A percentile compares a stretch with the other conserved stretches of the same genome.
phyloP scores from a whole-genome alignment of 768 basidiomycete species.

The Phanerodontia chrysosporium region DNA sequence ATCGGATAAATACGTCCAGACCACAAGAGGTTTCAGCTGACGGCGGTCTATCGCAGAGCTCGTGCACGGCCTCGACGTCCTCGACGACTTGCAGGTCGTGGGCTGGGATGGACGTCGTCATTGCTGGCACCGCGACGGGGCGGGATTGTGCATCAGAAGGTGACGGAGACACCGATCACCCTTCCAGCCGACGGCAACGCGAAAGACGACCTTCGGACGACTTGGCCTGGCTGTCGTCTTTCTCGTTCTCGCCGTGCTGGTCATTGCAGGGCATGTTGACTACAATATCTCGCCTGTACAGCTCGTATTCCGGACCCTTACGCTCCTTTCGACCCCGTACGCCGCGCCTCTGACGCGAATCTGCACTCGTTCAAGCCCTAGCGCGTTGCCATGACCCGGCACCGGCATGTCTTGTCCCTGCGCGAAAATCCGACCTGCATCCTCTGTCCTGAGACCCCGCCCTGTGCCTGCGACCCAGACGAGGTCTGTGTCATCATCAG shows the following conservation, averaged over 20 bases:
- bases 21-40: no score
- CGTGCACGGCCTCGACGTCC: no score
- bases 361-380: neutral
- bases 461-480: neutral
- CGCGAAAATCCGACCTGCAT: neutral
- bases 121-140: neutral
- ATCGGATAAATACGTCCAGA: no score
- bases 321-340: neutral
- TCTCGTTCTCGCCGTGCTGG: conserved; percentile 2
- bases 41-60: no score
- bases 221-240: neutral
- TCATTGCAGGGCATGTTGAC: conserved; percentile 2
- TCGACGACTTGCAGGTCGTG: no score
- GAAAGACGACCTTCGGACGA: neutral
- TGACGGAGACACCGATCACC: neutral
- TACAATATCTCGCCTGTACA: neutral
- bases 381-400: neutral
- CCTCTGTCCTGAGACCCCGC: neutral
- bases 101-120: neutral
- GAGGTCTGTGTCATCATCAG: neutral
- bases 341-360: neutral
- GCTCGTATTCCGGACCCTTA: neutral
- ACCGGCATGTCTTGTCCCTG: neutral
- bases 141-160: neutral
- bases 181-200: neutral